These are phyloP conservation scores for Nemania sp. DNA, from an alignment of 2,329 filamentous ascomycete species.

Conservation along the genomic window DNA sequence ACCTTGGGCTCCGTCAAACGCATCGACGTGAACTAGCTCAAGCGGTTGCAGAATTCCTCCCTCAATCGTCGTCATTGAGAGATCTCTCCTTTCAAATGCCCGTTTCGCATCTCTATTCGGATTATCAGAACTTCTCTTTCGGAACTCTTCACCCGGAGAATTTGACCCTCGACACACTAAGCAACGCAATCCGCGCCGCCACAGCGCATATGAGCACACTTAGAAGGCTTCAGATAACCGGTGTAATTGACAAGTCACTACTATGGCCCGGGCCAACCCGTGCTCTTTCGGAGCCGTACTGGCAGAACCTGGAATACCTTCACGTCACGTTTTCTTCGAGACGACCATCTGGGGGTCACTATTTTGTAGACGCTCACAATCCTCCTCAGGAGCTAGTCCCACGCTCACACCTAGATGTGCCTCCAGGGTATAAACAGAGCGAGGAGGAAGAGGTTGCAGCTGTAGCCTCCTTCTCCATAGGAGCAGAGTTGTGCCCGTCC, in stretches of 20 bases:
- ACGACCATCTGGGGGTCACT: not conserved
- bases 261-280: not conserved
- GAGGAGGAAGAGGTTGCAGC: not conserved
- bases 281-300: not conserved
- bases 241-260: not conserved
- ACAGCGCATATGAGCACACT: not conserved
- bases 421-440: not conserved
- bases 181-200: not conserved
- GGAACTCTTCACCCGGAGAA: not conserved
- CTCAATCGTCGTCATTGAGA: not conserved
- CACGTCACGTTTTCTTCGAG: not conserved
- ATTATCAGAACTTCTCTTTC: not conserved
- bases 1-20: not conserved
- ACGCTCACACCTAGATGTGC: not conserved
- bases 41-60: not conserved
- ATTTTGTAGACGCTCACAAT: not conserved
- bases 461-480: not conserved
- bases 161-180: not conserved
- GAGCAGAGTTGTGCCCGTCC: not conserved
- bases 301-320: not conserved
- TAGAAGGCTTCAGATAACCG: not conserved
- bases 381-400: not conserved
- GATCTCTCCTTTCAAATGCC: not conserved
- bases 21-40: not conserved
- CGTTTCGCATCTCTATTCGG: not conserved